phyloP scores from a whole-genome alignment of 148 eudicot species.

The Simmondsia chinensis region DNA sequence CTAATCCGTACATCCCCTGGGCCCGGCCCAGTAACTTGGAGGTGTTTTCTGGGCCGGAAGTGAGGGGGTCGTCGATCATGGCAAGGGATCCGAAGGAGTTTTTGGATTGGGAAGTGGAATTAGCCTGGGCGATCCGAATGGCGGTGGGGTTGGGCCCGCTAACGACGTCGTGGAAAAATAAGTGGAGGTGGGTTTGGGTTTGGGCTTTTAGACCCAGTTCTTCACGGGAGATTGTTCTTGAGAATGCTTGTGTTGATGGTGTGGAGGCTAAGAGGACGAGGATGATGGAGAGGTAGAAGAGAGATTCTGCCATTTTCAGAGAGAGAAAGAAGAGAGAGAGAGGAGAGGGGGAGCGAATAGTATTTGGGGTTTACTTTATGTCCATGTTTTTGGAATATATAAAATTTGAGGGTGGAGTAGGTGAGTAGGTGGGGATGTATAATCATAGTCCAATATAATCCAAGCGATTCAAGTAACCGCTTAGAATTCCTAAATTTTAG shows the following conservation, averaged over 20 bases:
- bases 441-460: no score
- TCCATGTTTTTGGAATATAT: no score
- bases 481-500: no score
- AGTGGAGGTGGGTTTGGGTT: slow-evolving; percentile 14
- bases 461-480: no score
- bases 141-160: slow-evolving; percentile 15
- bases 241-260: not conserved
- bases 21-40: slow-evolving; percentile 40
- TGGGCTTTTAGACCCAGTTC: slow-evolving; percentile 14
- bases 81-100: slow-evolving; percentile 23
- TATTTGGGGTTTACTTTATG: no score
- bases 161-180: slow-evolving; percentile 20
- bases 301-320: slow-evolving; percentile 8
- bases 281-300: not conserved
- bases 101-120: slow-evolving; percentile 9
- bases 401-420: no score
- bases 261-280: not conserved
- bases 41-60: slow-evolving; percentile 20
- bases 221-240: slow-evolving; percentile 3
- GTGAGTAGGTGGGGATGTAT: no score
- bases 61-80: slow-evolving; percentile 44
- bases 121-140: slow-evolving; percentile 16
- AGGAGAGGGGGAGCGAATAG: no score
- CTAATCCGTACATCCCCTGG: slow-evolving; percentile 39
- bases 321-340: no score